These are phyloP conservation scores for Penicillium macrosclerotiorum DNA, from an alignment of 495 filamentous ascomycete species.

Conservation along the genomic window DNA sequence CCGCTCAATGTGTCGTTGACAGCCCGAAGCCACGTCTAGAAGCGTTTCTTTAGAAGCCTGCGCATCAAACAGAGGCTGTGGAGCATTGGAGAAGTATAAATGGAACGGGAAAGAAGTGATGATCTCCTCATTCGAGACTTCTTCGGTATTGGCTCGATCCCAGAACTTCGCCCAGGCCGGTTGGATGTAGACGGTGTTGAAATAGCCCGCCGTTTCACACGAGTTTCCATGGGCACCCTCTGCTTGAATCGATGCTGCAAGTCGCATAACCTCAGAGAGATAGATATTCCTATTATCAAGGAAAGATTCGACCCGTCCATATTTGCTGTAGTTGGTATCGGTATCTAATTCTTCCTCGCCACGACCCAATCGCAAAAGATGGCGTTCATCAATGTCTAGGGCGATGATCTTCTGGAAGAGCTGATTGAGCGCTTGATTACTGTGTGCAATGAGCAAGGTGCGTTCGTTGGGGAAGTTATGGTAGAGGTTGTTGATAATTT, in stretches of 20 bases:
- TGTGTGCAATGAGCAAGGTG: slow-evolving; percentile 91
- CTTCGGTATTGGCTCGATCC: slow-evolving; percentile 52
- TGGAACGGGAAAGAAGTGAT: slow-evolving; percentile 85
- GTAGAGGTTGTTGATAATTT: slow-evolving; percentile 98
- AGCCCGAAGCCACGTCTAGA: slow-evolving; percentile 78
- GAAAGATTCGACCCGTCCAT: slow-evolving; percentile 93
- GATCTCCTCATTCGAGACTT: slow-evolving; percentile 58
- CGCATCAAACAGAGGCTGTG: slow-evolving; percentile 76
- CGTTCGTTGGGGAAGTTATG: slow-evolving; percentile 94
- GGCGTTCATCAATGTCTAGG: slow-evolving; percentile 92
- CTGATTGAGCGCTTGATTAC: slow-evolving; percentile 97
- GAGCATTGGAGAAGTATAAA: slow-evolving; percentile 81
- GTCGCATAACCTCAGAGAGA: slow-evolving; percentile 79
- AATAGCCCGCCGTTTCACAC: slow-evolving; percentile 96
- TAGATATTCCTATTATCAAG: slow-evolving; percentile 80
- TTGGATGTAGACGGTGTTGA: slow-evolving; percentile 85
- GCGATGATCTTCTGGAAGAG: slow-evolving; percentile 97
- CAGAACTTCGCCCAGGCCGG: slow-evolving; percentile 87
- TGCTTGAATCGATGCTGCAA: slow-evolving; percentile 79
- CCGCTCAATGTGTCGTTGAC: slow-evolving; percentile 85
- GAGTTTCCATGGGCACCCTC: slow-evolving; percentile 90
- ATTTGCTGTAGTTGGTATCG: slow-evolving; percentile 86
- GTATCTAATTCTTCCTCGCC: slow-evolving; percentile 93
- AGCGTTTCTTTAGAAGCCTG: slow-evolving; percentile 61
- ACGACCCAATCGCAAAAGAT: slow-evolving; percentile 88